Percentiles rank a stretch among this genome's conserved stretches.
Conservation (phyloP, 331 rosid genomes). For the Prunus yedoensis region DNA sequence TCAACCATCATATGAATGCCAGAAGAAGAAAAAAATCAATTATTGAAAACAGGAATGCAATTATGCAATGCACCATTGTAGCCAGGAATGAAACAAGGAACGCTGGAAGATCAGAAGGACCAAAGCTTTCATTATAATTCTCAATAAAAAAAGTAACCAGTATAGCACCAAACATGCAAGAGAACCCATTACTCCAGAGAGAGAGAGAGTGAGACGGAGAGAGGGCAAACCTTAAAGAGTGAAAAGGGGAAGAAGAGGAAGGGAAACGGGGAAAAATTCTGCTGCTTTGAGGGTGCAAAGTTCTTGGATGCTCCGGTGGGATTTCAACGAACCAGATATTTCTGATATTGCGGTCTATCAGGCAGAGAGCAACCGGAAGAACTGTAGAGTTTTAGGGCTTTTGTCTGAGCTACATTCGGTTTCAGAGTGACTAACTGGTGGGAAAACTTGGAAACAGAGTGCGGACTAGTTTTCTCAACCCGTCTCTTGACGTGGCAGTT, state of each 20-base stretch:
- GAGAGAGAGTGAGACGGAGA: not conserved
- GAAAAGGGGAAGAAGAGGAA: not conserved
- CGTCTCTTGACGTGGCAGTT: slow-evolving; percentile 16
- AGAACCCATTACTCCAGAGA: not conserved
- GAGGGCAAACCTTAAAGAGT: slow-evolving; percentile 7
- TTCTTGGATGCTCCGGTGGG: not conserved
- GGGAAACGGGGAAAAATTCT: slow-evolving; percentile 11
- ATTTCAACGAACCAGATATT: slow-evolving; percentile 32
- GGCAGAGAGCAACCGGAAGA: slow-evolving; percentile 24
- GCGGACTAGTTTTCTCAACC: not conserved
- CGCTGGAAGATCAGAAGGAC: not conserved
- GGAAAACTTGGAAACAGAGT: too few species aligned
- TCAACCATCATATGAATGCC: not conserved
- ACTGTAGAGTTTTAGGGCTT: slow-evolving; percentile 29
- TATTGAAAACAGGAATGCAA: not conserved
- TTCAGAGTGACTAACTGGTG: not conserved
- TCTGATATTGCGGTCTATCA: not conserved
- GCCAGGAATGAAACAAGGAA: too few species aligned
- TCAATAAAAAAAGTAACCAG: not conserved
- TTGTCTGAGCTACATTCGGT: slow-evolving; percentile 23
- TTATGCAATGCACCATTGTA: not conserved
- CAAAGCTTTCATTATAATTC: not conserved
- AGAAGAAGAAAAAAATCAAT: not conserved
- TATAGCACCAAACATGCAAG: not conserved
- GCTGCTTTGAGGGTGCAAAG: not conserved